Base-by-base conservation (phyloP, 768 basidiomycete species). In the Kwoniella mangroviensis region DNA sequence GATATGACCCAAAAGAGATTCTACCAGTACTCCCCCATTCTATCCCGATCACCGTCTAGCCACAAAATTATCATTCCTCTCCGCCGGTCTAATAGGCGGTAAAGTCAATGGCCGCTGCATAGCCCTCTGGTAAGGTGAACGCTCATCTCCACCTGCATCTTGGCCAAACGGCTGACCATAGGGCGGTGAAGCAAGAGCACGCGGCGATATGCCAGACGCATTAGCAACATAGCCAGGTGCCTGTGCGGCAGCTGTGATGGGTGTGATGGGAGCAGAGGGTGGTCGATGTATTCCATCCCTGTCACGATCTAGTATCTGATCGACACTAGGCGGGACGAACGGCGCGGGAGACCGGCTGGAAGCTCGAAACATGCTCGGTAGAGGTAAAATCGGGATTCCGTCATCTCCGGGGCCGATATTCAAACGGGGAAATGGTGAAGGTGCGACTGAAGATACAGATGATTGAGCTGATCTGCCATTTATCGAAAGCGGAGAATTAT, bases 351-450 rank as follows among this genome's bases (percentile, higher is more conserved):
- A 57, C 28, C 28, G 42, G 21, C 40, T 51, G 15, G 26, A 43
- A 3, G 68, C 41, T 40, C 24, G 49, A 24, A 49, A 69, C 59
- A 69, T 63, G 61, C 51, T 57, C 7, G 68, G 68, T n/a, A 69
- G 34, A 12, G 71, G 71, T 28, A 72, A 43, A 28, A 68, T 62
- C 12, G 71, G 71, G 28, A 69, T 66, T 9, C 68, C 68, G 42
- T 73, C 72, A 45, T 73, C 72, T 22, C 72, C 72, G 26, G 65
- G 53, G 9, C 72, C 65, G 11, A 67, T 42, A 10, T 45, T 65
- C 55, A 58, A 12, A 4, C 58, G 52, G 22, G 56, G 59, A 26
- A 55, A 66, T 12, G 55, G 58, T 22, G 65, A 61, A 51, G 68
- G 56, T 54, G 56, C 21, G 4, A 54, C 43, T 9, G 68, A 69